phyloP scores from a whole-genome alignment of 768 basidiomycete genomes.

The Leccinum boreale region DNA sequence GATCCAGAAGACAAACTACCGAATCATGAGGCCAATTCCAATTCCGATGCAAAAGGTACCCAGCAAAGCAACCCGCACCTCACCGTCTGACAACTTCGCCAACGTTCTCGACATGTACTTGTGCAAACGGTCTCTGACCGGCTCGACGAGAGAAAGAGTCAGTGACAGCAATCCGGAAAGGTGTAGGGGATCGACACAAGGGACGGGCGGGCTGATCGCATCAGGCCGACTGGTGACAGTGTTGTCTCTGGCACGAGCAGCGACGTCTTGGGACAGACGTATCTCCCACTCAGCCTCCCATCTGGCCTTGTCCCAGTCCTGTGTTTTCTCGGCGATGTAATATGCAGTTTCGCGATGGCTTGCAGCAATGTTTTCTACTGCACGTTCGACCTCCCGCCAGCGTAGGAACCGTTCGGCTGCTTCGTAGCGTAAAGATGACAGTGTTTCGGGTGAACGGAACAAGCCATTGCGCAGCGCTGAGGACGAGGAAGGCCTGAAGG shows the following conservation, averaged over 20 bases:
- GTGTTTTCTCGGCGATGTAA: constrained; percentile 19
- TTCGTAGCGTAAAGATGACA: constrained; percentile 55
- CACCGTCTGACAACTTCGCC: constrained; percentile 24
- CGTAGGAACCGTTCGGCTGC: constrained; percentile 67
- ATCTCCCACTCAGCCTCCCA: constrained; percentile 70
- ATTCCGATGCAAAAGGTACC: constrained; percentile 45
- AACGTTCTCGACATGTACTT: constrained; percentile 22
- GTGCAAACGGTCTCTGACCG: constrained; percentile 32
- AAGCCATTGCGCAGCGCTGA: constrained; percentile 54
- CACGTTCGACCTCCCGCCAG: constrained; percentile 68
- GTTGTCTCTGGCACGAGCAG: constrained; percentile 44
- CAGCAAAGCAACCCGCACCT: constrained; percentile 34
- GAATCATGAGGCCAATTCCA: constrained; percentile 39
- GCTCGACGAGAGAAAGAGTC: constrained; percentile 58
- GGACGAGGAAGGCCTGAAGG: constrained; percentile 52
- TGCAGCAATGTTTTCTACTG: constrained; percentile 42
- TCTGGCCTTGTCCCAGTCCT: constrained; percentile 54
- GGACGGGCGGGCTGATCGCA: constrained; percentile 12
- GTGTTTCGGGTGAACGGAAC: constrained; percentile 62
- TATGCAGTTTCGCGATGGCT: constrained; percentile 25
- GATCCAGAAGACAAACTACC: constrained; percentile 13
- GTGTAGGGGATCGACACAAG: constrained; percentile 63
- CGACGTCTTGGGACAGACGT: constrained; percentile 60
- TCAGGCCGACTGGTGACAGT: constrained; percentile 22
- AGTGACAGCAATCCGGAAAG: constrained; percentile 60